phyloP scores from a whole-genome alignment of 345 rosid species.

The Stellera chamaejasme region DNA sequence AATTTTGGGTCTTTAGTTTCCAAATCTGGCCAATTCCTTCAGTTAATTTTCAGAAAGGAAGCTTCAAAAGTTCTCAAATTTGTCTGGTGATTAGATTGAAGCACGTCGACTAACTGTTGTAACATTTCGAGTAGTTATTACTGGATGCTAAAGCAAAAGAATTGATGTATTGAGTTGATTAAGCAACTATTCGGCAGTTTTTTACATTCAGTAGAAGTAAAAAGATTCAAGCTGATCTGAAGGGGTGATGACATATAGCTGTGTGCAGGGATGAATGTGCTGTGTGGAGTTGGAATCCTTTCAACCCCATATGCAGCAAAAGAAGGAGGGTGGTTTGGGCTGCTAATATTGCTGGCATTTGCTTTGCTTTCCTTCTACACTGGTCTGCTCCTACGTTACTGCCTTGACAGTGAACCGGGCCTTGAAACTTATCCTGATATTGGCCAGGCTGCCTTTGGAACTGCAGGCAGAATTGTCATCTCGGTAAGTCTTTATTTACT shows the following conservation, averaged over 20 bases:
- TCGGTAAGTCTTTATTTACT: constrained; percentile 39
- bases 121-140: neutral
- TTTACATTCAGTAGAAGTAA: neutral
- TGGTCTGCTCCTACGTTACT: constrained; percentile 72
- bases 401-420: constrained; percentile 80
- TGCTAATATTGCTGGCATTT: constrained; percentile 47
- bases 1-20: no score
- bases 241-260: neutral
- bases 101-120: no score
- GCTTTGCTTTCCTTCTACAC: constrained; percentile 82
- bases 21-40: no score
- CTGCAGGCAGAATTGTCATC: constrained; percentile 53
- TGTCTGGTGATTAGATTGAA: no score
- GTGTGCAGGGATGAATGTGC: constrained; percentile 69
- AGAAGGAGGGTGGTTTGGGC: constrained; percentile 92
- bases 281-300: constrained; percentile 94
- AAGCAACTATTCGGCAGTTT: neutral
- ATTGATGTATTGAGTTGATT: no score
- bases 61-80: no score
- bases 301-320: constrained; percentile 88
- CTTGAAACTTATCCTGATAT: constrained; percentile 92
- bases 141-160: neutral
- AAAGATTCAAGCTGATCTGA: neutral
- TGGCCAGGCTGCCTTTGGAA: constrained; percentile 91
- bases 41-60: no score